A percentile compares a stretch with the other conserved stretches of the same genome.
phyloP scores from a whole-genome alignment of 495 filamentous ascomycete genomes.

The Rhizodiscina lignyota region DNA sequence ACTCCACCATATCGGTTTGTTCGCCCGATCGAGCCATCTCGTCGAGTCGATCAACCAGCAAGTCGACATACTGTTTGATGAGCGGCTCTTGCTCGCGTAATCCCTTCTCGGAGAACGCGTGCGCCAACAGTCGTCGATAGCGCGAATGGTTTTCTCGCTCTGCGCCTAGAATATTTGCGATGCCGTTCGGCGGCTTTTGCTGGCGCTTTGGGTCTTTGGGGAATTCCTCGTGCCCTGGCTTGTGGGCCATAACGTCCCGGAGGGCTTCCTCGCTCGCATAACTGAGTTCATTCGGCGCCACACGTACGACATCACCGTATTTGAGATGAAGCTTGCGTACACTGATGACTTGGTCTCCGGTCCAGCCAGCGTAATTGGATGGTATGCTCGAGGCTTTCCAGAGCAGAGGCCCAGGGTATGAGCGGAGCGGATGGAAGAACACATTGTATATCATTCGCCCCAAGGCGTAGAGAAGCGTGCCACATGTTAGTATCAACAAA shows the following conservation, averaged over 20 bases:
- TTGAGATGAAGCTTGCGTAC: slow-evolving; percentile 9
- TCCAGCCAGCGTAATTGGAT: neutral
- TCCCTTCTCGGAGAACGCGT: slow-evolving; percentile 33
- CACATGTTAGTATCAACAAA: neutral
- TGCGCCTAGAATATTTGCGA: neutral
- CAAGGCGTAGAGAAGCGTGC: neutral
- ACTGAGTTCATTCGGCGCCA: slow-evolving; percentile 36
- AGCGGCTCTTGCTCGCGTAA: slow-evolving; percentile 31
- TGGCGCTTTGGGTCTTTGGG: neutral
- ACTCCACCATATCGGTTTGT: slow-evolving; percentile 24
- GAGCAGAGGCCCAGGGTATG: neutral
- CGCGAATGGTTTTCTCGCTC: slow-evolving; percentile 22
- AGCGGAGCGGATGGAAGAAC: neutral
- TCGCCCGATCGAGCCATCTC: slow-evolving; percentile 5
- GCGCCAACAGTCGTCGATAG: slow-evolving; percentile 27
- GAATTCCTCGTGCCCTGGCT: slow-evolving; percentile 1
- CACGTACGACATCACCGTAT: slow-evolving; percentile 34
- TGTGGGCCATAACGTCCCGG: slow-evolving; percentile 40
- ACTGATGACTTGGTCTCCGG: neutral
- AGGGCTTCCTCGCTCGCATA: slow-evolving; percentile 34
- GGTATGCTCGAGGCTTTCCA: neutral
- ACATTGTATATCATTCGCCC: neutral
- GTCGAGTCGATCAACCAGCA: slow-evolving; percentile 20
- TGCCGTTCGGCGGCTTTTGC: slow-evolving; percentile 9
- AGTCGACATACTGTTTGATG: slow-evolving; percentile 25